These are phyloP conservation scores for Candida tammaniensis DNA, from an alignment of 805 yeast species.

Conservation along the genomic window DNA sequence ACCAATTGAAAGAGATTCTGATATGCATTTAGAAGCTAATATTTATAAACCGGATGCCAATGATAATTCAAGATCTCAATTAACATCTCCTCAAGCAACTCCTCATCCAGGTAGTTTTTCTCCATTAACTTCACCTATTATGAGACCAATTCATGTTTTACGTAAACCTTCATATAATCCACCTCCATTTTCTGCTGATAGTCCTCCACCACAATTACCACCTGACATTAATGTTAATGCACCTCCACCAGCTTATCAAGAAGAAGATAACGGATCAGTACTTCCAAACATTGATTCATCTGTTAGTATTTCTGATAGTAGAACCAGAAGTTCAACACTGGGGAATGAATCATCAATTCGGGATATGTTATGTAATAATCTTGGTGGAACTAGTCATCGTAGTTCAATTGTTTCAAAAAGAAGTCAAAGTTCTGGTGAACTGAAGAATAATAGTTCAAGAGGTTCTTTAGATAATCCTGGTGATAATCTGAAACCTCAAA, in stretches of 20 bases:
- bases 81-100: slow-evolving; percentile 63
- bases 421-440: slow-evolving; percentile 14
- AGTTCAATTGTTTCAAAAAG: slow-evolving; percentile 9
- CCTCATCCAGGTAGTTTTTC: slow-evolving; percentile 47
- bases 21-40: slow-evolving; percentile 42
- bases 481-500: neutral
- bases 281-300: neutral
- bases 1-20: slow-evolving; percentile 35
- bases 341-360: slow-evolving; percentile 5
- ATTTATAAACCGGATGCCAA: slow-evolving; percentile 52
- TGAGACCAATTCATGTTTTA: slow-evolving; percentile 52
- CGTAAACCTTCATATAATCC: slow-evolving; percentile 59
- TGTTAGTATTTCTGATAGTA: neutral
- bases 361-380: slow-evolving; percentile 12
- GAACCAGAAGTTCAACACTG: slow-evolving; percentile 1
- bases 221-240: slow-evolving; percentile 4
- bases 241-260: slow-evolving; percentile 34
- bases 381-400: slow-evolving; percentile 4
- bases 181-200: slow-evolving; percentile 52
- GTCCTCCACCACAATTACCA: slow-evolving; percentile 15
- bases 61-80: slow-evolving; percentile 33
- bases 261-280: slow-evolving; percentile 8
- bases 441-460: neutral
- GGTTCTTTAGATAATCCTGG: neutral
- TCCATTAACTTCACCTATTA: slow-evolving; percentile 35